phyloP scores from a whole-genome alignment of 345 rosid species.

The Brassica incana region DNA sequence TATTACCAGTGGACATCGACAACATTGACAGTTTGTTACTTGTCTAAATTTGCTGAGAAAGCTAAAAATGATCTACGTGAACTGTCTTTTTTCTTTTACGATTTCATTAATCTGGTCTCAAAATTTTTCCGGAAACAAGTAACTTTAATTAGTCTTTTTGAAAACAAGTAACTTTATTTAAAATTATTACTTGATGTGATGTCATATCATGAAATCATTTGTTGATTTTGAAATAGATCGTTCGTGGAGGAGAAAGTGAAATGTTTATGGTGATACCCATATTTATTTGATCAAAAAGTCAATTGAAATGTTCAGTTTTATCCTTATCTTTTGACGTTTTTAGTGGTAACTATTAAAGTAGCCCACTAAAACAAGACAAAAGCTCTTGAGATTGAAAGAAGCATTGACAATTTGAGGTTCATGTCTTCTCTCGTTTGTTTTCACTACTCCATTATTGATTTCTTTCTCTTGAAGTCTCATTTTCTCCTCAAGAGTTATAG shows the following conservation, averaged over 20 bases:
- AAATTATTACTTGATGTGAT: neutral
- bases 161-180: neutral
- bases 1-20: neutral
- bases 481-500: neutral
- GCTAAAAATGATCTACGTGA: neutral
- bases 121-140: neutral
- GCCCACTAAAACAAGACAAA: conserved; percentile 23
- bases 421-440: conserved; percentile 1
- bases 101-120: neutral
- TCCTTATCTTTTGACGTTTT: conserved; percentile 31
- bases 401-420: conserved; percentile 25
- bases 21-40: neutral
- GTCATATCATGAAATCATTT: conserved; percentile 4
- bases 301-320: conserved; percentile 1
- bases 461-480: neutral
- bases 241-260: conserved; percentile 12
- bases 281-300: neutral
- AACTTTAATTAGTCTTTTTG: neutral
- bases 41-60: neutral
- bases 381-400: conserved; percentile 25
- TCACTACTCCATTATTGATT: neutral
- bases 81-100: neutral
- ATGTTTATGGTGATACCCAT: neutral
- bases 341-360: conserved; percentile 20
- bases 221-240: conserved; percentile 6